Evolutionary conservation across 2,329 filamentous ascomycete species (phyloP), one percentile per base, ranked within the genome.

Genomic region (Colletotrichum falcatum): DNA sequence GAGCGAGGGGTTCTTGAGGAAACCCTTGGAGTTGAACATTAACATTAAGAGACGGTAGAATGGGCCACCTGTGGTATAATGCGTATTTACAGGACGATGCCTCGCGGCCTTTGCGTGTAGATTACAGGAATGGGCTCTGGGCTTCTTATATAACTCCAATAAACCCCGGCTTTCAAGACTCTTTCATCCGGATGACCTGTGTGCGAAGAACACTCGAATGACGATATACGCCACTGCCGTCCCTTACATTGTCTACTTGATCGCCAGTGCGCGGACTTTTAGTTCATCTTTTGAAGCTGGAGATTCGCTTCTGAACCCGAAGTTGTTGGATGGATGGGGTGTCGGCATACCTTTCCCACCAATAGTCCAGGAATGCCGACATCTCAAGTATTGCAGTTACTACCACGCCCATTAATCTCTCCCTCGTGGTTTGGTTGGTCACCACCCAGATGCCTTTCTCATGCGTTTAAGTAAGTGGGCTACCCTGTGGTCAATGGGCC

Each of bases 1-100:
- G 0, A 84, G 90, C 20, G 94, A 96, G 78, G 94, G 94, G 0
- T 97, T 97, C 78, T 81, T 96, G 81, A 86, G 93, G 76, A 97
- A 97, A 84, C 94, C 94, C 0, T 73, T 95, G 49, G 90, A 84
- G 2, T 81, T 94, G 78, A 82, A 90, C 61, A 89, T 94, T 61
- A 91, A 88, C 7, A 82, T 93, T 77, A 86, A 82, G 78, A 83
- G 82, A 78, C 81, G 87, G 77, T 70, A 55, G 46, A 30, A 3
- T 35, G 30, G 8, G 33, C 23, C 20, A 23, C 20, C 11, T 55
- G 30, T 37, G 5, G 5, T 8, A 16, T 7, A 16, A 28, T 42
- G 4, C 23, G 14, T 37, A 23, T 7, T 11, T 35, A 35, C 55
- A 18, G 30, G 28, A 18, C 1, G 14, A 18, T 46, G 58, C 20